Base-by-base conservation (phyloP, 805 yeast genomes). In the Cyberlindnera maritima region DNA sequence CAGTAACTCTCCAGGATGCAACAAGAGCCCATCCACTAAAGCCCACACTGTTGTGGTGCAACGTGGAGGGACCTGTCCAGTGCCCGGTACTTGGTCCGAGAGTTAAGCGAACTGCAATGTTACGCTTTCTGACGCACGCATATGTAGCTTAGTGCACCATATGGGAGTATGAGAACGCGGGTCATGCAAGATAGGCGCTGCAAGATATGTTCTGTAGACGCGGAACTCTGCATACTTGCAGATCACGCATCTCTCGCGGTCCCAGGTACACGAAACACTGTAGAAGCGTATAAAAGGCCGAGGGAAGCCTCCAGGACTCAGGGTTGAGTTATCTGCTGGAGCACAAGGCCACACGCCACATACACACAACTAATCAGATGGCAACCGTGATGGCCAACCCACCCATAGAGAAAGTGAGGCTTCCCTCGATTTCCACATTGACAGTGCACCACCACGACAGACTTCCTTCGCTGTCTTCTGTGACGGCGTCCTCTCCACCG, bases 401-500 rank as follows among this genome's bases (percentile, higher is more conserved):
- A 11, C 36, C 38, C 35, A 17, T n/a, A 19, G 47, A 44, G 40
- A 48, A 38, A 33, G 45, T 48, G 32, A 44, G 43, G 21, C 51
- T 48, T 13, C 51, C 51, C 43, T 44, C 51, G 29, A 37, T 48
- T 40, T 37, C 51, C 29, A 4, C 41, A 10, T 32, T 48, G 18
- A 43, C 41, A 5, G 29, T 43, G 11, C 31, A 26, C 15, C 38
- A 29, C 26, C 45, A 17, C 26, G 28, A 36, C 9, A 42, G 18
- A 20, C 36, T 43, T 3, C 46, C 43, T 15, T 32, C 31, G 13
- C 32, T 41, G 13, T 11, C 34, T 13, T 17, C 17, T 9, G 15
- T 37, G 13, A 26, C 31, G 4, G 18, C 13, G 3, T 3, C 29
- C 6, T 26, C 40, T 26, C n/a, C 33, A 15, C 40, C 32, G 3